These are phyloP conservation scores for Suillus hirtellus DNA, from an alignment of 768 basidiomycete genomes.

Conservation along the genomic window DNA sequence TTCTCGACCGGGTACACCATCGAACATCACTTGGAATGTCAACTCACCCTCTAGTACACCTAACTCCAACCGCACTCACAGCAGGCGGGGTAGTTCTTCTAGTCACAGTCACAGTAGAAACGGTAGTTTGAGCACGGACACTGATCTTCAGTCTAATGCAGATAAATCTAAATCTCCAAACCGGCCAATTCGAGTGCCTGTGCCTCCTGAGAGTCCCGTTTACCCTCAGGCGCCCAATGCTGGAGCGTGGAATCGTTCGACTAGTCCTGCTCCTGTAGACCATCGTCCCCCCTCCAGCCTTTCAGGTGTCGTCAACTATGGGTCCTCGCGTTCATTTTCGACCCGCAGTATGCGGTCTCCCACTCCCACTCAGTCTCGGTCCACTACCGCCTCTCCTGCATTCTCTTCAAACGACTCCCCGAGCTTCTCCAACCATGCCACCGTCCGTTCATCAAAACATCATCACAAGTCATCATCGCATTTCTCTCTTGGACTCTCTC, in stretches of 20 bases:
- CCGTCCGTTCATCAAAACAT: slow-evolving; percentile 57
- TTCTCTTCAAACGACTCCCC: slow-evolving; percentile 34
- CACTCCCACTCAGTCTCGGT: slow-evolving; percentile 69
- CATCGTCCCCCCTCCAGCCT: slow-evolving; percentile 48
- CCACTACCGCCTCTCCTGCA: slow-evolving; percentile 51
- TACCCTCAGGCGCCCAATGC: slow-evolving; percentile 34
- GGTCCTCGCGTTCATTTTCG: slow-evolving; percentile 43
- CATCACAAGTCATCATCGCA: slow-evolving; percentile 47
- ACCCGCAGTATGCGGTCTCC: slow-evolving; percentile 53
- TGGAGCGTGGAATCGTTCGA: slow-evolving; percentile 30
- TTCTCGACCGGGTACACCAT: slow-evolving; percentile 59
- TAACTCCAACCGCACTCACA: slow-evolving; percentile 29
- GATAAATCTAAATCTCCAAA: slow-evolving; percentile 44
- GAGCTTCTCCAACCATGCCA: slow-evolving; percentile 33
- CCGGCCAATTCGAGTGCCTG: slow-evolving; percentile 56
- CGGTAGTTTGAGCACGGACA: slow-evolving; percentile 54
- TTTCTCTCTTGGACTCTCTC: slow-evolving; percentile 50
- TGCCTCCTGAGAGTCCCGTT: slow-evolving; percentile 60
- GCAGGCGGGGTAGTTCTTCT: slow-evolving; percentile 30
- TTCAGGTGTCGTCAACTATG: slow-evolving; percentile 47
- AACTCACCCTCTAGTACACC: slow-evolving; percentile 33
- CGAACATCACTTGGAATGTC: slow-evolving; percentile 72
- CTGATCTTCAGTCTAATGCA: slow-evolving; percentile 23
- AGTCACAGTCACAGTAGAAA: slow-evolving; percentile 55
- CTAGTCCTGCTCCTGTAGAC: slow-evolving; percentile 32